Evolutionary conservation across 2,329 filamentous ascomycete genomes (phyloP).

Genomic region (Pseudogymnoascus sp.): DNA sequence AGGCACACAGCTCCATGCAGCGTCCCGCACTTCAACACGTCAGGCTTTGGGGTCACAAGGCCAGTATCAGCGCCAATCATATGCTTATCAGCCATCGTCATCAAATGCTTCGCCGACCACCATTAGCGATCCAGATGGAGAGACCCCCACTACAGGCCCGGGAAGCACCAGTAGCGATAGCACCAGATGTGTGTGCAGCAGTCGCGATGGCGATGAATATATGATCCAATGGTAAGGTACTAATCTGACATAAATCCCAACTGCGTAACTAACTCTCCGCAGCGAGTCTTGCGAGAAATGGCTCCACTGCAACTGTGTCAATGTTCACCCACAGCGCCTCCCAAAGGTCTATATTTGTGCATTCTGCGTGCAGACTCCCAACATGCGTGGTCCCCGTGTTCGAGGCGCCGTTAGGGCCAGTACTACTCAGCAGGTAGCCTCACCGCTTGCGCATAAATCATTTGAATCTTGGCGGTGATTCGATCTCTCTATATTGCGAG

Average conservation of each 20-base stretch:
- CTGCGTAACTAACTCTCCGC: constrained; percentile 16
- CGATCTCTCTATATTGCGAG: not conserved
- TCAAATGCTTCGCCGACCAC: constrained; percentile 43
- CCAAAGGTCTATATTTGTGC: constrained; percentile 56
- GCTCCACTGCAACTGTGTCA: constrained; percentile 56
- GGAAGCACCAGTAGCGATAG: constrained; percentile 24
- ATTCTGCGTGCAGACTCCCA: constrained; percentile 54
- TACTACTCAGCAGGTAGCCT: constrained; percentile 24
- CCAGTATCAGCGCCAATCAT: not conserved
- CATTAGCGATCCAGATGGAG: constrained; percentile 41
- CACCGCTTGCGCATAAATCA: constrained; percentile 37
- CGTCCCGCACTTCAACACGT: not conserved
- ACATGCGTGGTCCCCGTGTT: constrained; percentile 41
- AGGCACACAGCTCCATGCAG: not conserved
- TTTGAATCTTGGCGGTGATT: constrained; percentile 36
- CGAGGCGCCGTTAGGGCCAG: constrained; percentile 30
- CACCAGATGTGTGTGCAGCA: constrained; percentile 49
- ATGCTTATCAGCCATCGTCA: constrained; percentile 14
- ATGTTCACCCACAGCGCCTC: constrained; percentile 47
- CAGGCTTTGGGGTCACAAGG: not conserved
- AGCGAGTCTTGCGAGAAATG: constrained; percentile 59
- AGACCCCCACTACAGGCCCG: constrained; percentile 36
- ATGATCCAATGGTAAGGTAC: constrained; percentile 55
- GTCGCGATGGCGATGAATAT: constrained; percentile 40
- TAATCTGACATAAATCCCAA: not conserved